Evolutionary conservation across 805 yeast species (phyloP), one percentile per base, ranked within the genome.

Genomic region (Saturnispora serradocipensis): DNA sequence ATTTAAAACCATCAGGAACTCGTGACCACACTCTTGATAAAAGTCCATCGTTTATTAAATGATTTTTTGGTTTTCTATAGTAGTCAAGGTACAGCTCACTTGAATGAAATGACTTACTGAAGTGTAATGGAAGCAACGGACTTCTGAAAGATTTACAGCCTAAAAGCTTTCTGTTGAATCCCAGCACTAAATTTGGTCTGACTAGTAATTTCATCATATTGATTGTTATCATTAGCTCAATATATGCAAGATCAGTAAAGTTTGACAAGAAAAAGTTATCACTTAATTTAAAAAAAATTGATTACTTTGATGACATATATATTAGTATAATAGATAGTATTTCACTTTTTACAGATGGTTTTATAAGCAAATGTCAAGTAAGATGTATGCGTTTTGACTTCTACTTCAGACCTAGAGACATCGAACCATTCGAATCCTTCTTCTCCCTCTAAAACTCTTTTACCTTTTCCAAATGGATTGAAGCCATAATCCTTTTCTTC

Each of bases 381-480:
- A 0, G 97, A 88, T 0, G 99, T 93, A 61, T 93, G 99, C 6
- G 89, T 84, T 69, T 91, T 91, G 59, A 91, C 74, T 63, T 93
- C 98, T 3, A 82, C 61, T 65, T 91, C 99, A 8, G 82, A 73
- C 64, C 81, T 84, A 16, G 96, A 81, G n/a, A 90, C 93, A 58
- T 87, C 76, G 52, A 74, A 71, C 99, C 99, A 93, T 28, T 78
- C 69, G 64, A 73, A 93, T 3, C 75, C 76, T 4, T 73, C 78
- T 61, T 91, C 97, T 50, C 99, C 99, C 69, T 91, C 97, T 59
- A 75, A 77, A 39, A 93, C 77, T 57, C 96, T 77, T 56, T 75
- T 69, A 13, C 98, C 97, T 63, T 81, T 85, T 3, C 99, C 98
- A 72, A 93, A 93, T 5, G 98, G 97, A 65, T 91, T 90, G 67